phyloP scores from a whole-genome alignment of 2,329 filamentous ascomycete genomes.

The Pseudopyrenochaeta lycopersici region DNA sequence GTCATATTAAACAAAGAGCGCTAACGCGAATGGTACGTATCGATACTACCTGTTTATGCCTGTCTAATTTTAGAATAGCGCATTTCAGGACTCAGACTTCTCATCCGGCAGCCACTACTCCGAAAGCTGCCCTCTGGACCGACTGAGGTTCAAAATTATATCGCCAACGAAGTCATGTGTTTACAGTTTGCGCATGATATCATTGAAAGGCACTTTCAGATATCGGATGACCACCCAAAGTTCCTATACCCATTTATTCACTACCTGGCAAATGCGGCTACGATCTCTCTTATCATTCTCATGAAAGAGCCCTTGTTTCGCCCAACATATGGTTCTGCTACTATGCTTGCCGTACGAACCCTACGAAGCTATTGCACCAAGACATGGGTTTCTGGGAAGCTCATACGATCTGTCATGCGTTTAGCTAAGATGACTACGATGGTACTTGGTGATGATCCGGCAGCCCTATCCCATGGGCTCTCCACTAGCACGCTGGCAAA shows the following conservation, averaged over 20 bases:
- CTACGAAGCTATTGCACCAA: not conserved
- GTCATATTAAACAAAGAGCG: not conserved
- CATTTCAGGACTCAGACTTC: not conserved
- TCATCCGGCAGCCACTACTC: not conserved
- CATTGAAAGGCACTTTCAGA: not conserved
- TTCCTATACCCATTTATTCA: not conserved
- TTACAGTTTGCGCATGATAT: not conserved
- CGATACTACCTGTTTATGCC: not conserved
- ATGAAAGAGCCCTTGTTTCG: not conserved
- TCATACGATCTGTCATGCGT: not conserved
- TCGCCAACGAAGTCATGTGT: not conserved
- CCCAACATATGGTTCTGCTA: not conserved
- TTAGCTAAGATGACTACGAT: not conserved
- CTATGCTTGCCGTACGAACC: not conserved
- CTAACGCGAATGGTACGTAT: not conserved
- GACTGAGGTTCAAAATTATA: not conserved
- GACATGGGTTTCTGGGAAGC: not conserved
- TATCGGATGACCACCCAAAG: not conserved
- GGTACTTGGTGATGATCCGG: not conserved
- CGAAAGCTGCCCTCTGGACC: not conserved
- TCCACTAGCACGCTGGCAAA: not conserved
- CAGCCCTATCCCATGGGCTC: not conserved
- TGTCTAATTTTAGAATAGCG: not conserved
- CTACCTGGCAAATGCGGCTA: not conserved
- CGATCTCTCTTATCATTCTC: not conserved